A percentile compares a stretch with the other conserved stretches of the same genome.
Conservation (phyloP, 2,329 filamentous ascomycete species). For the Exserohilum turcica region DNA sequence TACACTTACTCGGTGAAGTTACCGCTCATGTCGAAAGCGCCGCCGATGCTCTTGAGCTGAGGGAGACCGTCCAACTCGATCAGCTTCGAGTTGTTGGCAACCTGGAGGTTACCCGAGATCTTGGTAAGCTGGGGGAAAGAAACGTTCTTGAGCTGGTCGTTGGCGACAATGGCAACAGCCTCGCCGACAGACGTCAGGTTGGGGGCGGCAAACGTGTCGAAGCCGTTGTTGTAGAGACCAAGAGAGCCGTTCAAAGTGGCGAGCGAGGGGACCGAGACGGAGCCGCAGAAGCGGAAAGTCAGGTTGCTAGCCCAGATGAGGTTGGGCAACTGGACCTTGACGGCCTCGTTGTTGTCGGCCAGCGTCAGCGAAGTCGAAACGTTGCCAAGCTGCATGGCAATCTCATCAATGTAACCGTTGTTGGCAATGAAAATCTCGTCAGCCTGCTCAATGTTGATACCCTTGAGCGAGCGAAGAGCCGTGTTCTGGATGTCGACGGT, state of each 20-base stretch:
- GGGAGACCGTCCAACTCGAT: slow-evolving; percentile 69
- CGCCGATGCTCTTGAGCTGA: slow-evolving; percentile 69
- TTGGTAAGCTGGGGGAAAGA: slow-evolving; percentile 70
- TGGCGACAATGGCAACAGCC: slow-evolving; percentile 63
- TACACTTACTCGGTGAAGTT: slow-evolving; percentile 77
- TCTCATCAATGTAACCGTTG: slow-evolving; percentile 78
- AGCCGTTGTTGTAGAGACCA: slow-evolving; percentile 81
- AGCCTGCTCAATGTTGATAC: slow-evolving; percentile 78
- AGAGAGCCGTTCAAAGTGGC: slow-evolving; percentile 75
- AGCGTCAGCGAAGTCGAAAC: slow-evolving; percentile 74
- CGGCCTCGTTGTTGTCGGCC: slow-evolving; percentile 76
- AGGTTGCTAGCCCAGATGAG: slow-evolving; percentile 79
- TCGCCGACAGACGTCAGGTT: slow-evolving; percentile 72
- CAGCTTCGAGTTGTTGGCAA: slow-evolving; percentile 88
- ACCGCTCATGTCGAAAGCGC: slow-evolving; percentile 84
- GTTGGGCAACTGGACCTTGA: slow-evolving; percentile 76
- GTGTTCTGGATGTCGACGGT: slow-evolving; percentile 84
- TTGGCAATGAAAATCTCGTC: slow-evolving; percentile 77
- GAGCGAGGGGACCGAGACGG: slow-evolving; percentile 74
- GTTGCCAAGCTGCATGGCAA: slow-evolving; percentile 78
- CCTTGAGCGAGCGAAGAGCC: slow-evolving; percentile 74
- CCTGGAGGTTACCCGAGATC: slow-evolving; percentile 78
- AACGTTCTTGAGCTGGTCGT: slow-evolving; percentile 70
- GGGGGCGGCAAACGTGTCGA: slow-evolving; percentile 64
- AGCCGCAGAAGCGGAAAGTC: slow-evolving; percentile 79